phyloP scores from a whole-genome alignment of 371 early-diverging fungal genomes.

The Zychaea mexicana region DNA sequence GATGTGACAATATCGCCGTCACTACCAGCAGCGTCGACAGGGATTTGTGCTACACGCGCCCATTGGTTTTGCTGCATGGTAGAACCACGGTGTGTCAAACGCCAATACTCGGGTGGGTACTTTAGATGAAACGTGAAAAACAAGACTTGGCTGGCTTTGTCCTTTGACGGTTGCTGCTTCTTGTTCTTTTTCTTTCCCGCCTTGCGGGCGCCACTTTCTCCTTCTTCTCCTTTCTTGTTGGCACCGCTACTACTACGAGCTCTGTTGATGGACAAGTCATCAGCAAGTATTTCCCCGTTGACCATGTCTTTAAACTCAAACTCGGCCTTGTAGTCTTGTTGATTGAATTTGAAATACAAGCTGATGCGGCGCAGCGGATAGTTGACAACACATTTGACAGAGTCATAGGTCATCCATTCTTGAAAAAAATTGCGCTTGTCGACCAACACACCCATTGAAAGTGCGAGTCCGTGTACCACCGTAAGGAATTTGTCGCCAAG shows the following conservation, averaged over 20 bases:
- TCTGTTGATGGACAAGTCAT: not conserved
- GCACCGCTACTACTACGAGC: too few species aligned
- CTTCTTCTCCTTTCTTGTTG: not conserved
- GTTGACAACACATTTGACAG: slow-evolving; percentile 30
- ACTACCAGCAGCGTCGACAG: not conserved
- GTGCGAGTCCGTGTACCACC: not conserved
- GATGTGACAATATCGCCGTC: not conserved
- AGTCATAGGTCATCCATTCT: slow-evolving; percentile 23
- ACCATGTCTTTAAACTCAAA: slow-evolving; percentile 11
- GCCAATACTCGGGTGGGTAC: slow-evolving; percentile 27
- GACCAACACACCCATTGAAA: not conserved
- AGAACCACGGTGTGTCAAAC: slow-evolving; percentile 1
- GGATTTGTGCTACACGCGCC: slow-evolving; percentile 8
- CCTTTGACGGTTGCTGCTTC: not conserved
- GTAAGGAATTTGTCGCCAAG: not conserved
- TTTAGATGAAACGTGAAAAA: slow-evolving; percentile 11
- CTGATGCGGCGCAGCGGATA: slow-evolving; percentile 19
- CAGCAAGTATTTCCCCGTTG: not conserved
- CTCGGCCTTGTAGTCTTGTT: slow-evolving; percentile 22
- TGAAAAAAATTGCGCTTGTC: not conserved
- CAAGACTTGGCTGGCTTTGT: not conserved
- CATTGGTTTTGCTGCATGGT: slow-evolving; percentile 21
- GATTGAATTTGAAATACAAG: slow-evolving; percentile 26
- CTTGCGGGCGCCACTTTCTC: not conserved
- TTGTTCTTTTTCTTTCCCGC: not conserved